Evolutionary conservation across 805 yeast species (phyloP), one percentile per base, ranked within the genome.

Genomic region (Komagataella phaffii): DNA sequence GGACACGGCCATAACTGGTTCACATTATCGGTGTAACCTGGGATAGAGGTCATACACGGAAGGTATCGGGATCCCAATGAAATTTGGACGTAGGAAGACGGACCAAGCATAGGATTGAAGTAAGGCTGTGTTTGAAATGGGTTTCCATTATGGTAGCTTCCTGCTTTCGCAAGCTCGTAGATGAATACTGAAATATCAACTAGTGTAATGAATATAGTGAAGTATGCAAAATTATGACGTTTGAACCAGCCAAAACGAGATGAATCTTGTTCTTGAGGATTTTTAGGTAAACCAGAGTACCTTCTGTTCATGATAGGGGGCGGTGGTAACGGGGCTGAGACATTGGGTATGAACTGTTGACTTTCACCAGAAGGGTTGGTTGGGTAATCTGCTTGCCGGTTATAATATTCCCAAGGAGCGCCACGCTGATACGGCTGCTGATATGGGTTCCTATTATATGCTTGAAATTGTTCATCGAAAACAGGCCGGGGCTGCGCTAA

Each of bases 51-150:
- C 88, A 84, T 81, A 60, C 90, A 84, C 0, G 89, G 88, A 1
- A 76, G 72, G 61, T 81, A 84, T 30, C 89, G 63, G 2, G 88
- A 82, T 1, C 90, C 90, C 75, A 81, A 75, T 57, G 80, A 76
- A 52, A 84, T 81, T 59, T 79, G 72, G 1, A 83, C 68, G 58
- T 81, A 81, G 0, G 82, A 66, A 2, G 88, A 81, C 10, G 90
- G 90, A 1, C 90, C 90, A 24, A 84, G 61, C 89, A 84, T 83
- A 5, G 89, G 90, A 61, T 84, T 84, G 68, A 84, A 81, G 54
- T 79, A 76, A 4, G 90, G 90, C 57, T 80, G 64, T 0, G 86
- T 80, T 60, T 80, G 87, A 54, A 84, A 74, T 3, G 83, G 79
- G 14, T 76, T 71, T 2, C 87, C 86, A 0, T 89, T 83, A 10